Evolutionary conservation across 2,329 filamentous ascomycete genomes (phyloP), one percentile per base, ranked within the genome.

Genomic region (Ophiocordyceps camponoti-saundersi): DNA sequence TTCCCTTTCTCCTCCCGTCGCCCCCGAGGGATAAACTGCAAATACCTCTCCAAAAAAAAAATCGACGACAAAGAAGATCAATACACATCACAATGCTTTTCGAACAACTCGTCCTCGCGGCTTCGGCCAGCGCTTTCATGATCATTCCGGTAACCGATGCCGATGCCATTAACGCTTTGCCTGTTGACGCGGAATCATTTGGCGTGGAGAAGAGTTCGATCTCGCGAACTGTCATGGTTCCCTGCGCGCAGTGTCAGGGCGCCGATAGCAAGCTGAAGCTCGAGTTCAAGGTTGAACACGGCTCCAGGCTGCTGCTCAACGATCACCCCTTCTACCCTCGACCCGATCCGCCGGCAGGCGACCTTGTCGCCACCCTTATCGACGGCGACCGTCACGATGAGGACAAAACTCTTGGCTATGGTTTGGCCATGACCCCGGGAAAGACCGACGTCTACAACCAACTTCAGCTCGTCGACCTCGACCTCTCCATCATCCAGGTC

Each of bases 401-500:
- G 48, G 56, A 60, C 47, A 59, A 54, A 57, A 67, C 59, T 18
- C 65, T 78, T 3, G 73, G 73, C 16, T 78, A 72, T 55, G 66
- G 65, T 48, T 58, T 77, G 30, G 60, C 65, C 42, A 61, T 67
- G 21, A 61, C 60, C 32, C 63, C 63, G 20, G 59, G 63, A 46
- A 66, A 70, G 51, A 64, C 68, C 43, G 69, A 75, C 48, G 67
- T 71, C 45, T 21, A 22, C 39, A 42, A 21, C 18, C 39, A 21
- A 10, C 39, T 42, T 4, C 67, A 73, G 48, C 59, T 80, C 3
- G 59, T 80, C 46, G 59, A 65, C 36, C 56, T 82, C 48, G 67
- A 74, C 51, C 61, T 83, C 36, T 68, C 76, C 52, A 70, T 84
- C 50, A 69, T 79, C 49, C 71, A 79, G 57, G 72, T 83, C 23